Evolutionary conservation across 495 filamentous ascomycete genomes (phyloP), one percentile per base, ranked within the genome.

Genomic region (Penicillium pancosmium): DNA sequence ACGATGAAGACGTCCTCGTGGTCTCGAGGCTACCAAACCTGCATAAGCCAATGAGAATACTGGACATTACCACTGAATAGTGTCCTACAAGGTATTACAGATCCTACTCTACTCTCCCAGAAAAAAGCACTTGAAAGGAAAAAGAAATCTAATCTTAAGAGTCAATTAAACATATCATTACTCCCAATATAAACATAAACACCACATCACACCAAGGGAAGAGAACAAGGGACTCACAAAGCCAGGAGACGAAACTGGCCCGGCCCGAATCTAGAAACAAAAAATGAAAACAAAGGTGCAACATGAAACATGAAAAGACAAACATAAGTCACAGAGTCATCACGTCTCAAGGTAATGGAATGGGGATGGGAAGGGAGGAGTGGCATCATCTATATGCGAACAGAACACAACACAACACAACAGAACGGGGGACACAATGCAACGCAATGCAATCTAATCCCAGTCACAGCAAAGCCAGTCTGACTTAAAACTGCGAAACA

Each of bases 401-500:
- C 19, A 5, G 33, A n/a, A n/a, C n/a, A n/a, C n/a, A n/a, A 50
- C 52, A 12, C 38, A 23, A 55, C 23, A 21, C 19, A 19, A 27
- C 46, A 25, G 19, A 18, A 52, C 47, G 57, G 19, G 33, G 35
- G 27, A 55, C 52, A 36, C 48, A 23, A 21, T 21, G 19, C 19
- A 21, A 21, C 19, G 19, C 23, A 51, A 13, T 36, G 34, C 34
- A 36, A 23, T 23, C 23, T 23, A 23, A 23, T 21, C 23, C 19
- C 19, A 21, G 19, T 23, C 23, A 23, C 23, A 13, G 34, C 12
- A 3, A 7, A 5, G 34, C 34, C 6, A 35, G 2, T 0, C 34
- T 74, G 23, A 4, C 23, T 3, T 82, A 90, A 59, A 91, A 88
- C 34, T 82, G 83, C n/a, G 90, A 86, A 48, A 94, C 86, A 3